Base-by-base conservation (phyloP, 2,329 filamentous ascomycete genomes). In the Fusarium pseudograminearum region DNA sequence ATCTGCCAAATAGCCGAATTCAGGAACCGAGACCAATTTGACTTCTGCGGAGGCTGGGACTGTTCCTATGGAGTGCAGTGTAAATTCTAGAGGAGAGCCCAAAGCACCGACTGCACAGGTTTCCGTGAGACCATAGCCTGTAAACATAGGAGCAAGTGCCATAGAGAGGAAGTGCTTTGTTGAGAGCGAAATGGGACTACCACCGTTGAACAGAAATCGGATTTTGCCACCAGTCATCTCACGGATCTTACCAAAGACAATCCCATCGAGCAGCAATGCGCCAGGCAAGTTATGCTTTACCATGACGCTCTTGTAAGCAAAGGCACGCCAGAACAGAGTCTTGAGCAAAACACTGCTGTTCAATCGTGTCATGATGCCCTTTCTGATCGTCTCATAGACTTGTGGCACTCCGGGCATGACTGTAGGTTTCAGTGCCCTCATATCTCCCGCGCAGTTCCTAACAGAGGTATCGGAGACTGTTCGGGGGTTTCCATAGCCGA, bases 311-410 rank as follows among this genome's bases (percentile, higher is more conserved):
- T 91, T 91, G 57, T 86, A 82, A 68, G 80, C 81, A 69, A 87
- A 83, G 3, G 88, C 88, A n/a, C 83, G 83, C 88, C 88, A 90
- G 85, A 99, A 99, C 62, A 98, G 81, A 71, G 90, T 89, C 79
- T 85, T 90, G 54, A 90, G 85, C 31, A 98, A 55, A 11, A 85
- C 78, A 73, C 89, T 89, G 66, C 90, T 87, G 75, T 92, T 90
- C 54, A 98, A 90, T 78, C 93, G 93, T 73, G 83, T 81, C 71
- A 94, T 83, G 74, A 99, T 92, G 52, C 96, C 95, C 84, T 98
- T 99, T 84, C 93, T 95, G 74, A 99, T 91, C 1, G 93, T 94
- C 82, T 99, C 96, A 93, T 94, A 99, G 30, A 98, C 92, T 58
- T 97, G 94, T 0, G 96, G 96, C 2, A 99, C 96, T 77, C 96